phyloP scores from a whole-genome alignment of 176 grass and related monocot genomes.

The Rhynchospora breviuscula region DNA sequence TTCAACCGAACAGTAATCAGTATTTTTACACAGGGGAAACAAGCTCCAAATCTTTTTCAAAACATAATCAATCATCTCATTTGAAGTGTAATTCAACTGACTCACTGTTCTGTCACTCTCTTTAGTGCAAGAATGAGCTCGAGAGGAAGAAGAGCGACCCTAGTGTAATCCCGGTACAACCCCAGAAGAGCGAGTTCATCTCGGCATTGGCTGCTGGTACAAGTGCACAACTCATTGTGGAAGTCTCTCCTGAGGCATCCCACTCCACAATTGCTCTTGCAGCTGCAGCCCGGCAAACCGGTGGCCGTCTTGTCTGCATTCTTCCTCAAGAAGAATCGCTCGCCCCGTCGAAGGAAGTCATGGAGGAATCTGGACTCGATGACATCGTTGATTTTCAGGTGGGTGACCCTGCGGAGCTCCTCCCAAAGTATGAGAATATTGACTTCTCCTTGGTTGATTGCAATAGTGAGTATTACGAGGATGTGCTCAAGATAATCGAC shows the following conservation, averaged over 20 bases:
- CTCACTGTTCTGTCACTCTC: background rate
- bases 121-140: constrained; percentile 19
- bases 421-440: constrained; percentile 41
- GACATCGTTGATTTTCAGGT: constrained; percentile 39
- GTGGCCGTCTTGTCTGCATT: constrained; percentile 37
- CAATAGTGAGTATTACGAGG: constrained; percentile 22
- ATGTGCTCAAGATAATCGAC: constrained; percentile 32
- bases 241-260: constrained; percentile 36
- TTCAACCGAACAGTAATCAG: background rate
- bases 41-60: background rate
- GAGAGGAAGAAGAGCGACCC: constrained; percentile 16
- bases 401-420: constrained; percentile 27
- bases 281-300: constrained; percentile 35
- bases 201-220: constrained; percentile 40
- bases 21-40: background rate
- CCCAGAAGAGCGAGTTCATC: constrained; percentile 34
- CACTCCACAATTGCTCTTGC: constrained; percentile 37
- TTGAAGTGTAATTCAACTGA: background rate
- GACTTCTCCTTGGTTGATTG: constrained; percentile 40
- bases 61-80: background rate
- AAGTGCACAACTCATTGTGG: constrained; percentile 32
- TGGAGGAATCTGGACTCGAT: constrained; percentile 30
- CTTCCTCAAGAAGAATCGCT: constrained; percentile 28
- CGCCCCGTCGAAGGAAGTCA: constrained; percentile 24
- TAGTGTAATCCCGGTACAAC: constrained; percentile 14